These are phyloP conservation scores for Hippophae gyantsensis DNA, from an alignment of 306 rosid genomes.

Conservation along the genomic window DNA sequence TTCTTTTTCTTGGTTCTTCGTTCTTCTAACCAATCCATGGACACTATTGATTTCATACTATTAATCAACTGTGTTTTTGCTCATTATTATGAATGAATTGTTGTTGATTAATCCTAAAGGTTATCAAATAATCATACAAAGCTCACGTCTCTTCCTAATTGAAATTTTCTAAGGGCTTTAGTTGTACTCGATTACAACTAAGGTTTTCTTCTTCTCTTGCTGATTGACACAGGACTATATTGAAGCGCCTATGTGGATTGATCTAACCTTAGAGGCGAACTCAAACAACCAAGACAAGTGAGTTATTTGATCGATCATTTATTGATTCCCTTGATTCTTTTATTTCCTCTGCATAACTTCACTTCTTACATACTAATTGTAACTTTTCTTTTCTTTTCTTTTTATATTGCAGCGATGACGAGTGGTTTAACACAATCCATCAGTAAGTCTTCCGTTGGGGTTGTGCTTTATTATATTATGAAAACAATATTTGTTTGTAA, in stretches of 20 bases:
- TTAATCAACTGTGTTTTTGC: too few species aligned
- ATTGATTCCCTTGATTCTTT: slow-evolving; percentile 1
- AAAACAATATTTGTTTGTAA: slow-evolving; percentile 6
- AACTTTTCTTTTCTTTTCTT: slow-evolving; percentile 7
- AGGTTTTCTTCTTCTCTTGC: slow-evolving; percentile 9
- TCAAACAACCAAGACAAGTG: slow-evolving; percentile 34
- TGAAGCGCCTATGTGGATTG: slow-evolving; percentile 85
- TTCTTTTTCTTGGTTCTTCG: too few species aligned
- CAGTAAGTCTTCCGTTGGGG: slow-evolving; percentile 35
- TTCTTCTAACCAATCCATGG: too few species aligned
- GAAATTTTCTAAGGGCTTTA: neutral
- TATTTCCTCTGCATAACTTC: neutral
- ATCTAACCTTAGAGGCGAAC: slow-evolving; percentile 47
- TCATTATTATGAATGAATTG: too few species aligned
- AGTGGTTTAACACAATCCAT: slow-evolving; percentile 61
- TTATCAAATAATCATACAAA: neutral
- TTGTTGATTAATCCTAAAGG: neutral
- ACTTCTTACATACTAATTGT: neutral
- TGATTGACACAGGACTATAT: slow-evolving; percentile 48
- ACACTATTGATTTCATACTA: too few species aligned
- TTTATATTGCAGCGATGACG: slow-evolving; percentile 40
- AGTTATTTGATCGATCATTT: slow-evolving; percentile 18
- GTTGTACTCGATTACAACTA: neutral
- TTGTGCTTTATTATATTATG: neutral
- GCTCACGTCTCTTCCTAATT: neutral